Evolutionary conservation across 2,329 filamentous ascomycete genomes (phyloP).

Genomic region (Beauveria asiatica): DNA sequence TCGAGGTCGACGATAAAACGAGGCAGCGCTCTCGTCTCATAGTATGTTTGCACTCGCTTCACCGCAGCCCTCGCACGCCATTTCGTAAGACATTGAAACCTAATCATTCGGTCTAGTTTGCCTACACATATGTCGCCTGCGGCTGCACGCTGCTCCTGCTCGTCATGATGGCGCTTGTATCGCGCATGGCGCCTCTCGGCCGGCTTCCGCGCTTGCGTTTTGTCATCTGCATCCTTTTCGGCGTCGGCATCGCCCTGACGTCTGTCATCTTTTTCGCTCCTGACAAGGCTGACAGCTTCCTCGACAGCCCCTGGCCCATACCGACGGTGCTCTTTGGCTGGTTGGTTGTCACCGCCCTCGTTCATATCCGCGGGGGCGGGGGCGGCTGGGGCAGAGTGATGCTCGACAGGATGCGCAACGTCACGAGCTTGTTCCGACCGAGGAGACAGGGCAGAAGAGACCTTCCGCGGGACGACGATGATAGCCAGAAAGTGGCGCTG

Average conservation of each 20-base stretch:
- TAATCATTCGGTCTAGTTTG: constrained; percentile 20
- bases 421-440: neutral
- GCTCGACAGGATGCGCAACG: neutral
- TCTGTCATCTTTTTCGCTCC: constrained; percentile 18
- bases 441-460: neutral
- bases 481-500: neutral
- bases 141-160: constrained; percentile 25
- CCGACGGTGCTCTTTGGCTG: constrained; percentile 27
- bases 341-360: constrained; percentile 24
- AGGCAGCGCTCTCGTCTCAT: constrained; percentile 22
- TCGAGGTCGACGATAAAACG: constrained; percentile 17
- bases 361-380: constrained; percentile 22
- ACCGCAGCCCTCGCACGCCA: neutral
- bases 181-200: constrained; percentile 23
- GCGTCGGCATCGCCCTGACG: constrained; percentile 22
- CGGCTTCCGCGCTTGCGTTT: constrained; percentile 25
- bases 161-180: constrained; percentile 22
- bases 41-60: constrained; percentile 17
- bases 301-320: constrained; percentile 23
- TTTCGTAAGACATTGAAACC: neutral
- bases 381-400: constrained; percentile 14
- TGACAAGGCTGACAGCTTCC: constrained; percentile 14
- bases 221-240: constrained; percentile 21
- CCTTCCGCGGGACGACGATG: neutral
- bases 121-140: constrained; percentile 26